Conservation (phyloP, 1,284 basidiomycete genomes). For the Fomitopsis palustris region DNA sequence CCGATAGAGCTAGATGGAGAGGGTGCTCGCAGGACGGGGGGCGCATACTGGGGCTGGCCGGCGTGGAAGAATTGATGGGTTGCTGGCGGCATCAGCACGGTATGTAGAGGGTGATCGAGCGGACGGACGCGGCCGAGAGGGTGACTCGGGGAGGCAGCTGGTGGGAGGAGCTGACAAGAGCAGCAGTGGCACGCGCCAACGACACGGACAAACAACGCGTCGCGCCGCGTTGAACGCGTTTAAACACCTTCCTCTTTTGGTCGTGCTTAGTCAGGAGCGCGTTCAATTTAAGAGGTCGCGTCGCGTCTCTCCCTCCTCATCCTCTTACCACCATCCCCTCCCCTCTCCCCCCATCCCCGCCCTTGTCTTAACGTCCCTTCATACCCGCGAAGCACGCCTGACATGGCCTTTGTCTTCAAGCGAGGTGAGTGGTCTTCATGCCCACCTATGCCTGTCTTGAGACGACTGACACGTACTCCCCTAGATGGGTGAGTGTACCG, state of each 20-base stretch:
- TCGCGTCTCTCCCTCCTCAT: slow-evolving; percentile 24
- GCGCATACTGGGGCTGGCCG: slow-evolving; percentile 46
- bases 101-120: not conserved
- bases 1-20: slow-evolving; percentile 73
- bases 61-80: slow-evolving; percentile 29
- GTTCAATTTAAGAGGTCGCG: slow-evolving; percentile 25
- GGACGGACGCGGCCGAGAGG: not conserved
- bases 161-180: not conserved
- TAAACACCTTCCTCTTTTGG: slow-evolving; percentile 7
- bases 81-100: slow-evolving; percentile 15
- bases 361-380: slow-evolving; percentile 5
- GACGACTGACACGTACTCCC: slow-evolving; percentile 8
- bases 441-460: not conserved
- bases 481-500: slow-evolving; percentile 60
- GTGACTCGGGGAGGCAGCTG: not conserved
- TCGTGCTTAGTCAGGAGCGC: slow-evolving; percentile 25
- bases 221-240: slow-evolving; percentile 16
- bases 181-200: not conserved
- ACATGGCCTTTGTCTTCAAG: slow-evolving; percentile 72
- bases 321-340: slow-evolving; percentile 31
- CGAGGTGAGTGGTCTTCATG: slow-evolving; percentile 48
- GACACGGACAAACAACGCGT: slow-evolving; percentile 6
- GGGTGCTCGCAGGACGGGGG: slow-evolving; percentile 61
- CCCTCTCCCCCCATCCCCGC: slow-evolving; percentile 8
- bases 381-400: not conserved